phyloP scores from a whole-genome alignment of 2,329 filamentous ascomycete species.

The Apiospora sp. region DNA sequence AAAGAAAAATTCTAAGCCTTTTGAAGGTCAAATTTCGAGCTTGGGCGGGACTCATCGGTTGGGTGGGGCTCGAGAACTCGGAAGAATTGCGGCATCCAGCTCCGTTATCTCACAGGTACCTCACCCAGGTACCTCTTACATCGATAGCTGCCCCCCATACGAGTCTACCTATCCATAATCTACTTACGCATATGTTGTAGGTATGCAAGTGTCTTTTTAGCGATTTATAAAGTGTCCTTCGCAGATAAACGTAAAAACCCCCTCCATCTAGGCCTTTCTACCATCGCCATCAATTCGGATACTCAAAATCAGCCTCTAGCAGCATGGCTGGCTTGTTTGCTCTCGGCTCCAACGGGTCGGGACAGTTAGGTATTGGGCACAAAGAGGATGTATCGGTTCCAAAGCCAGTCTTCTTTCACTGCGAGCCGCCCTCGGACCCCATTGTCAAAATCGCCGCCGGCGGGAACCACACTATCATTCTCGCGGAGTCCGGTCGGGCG shows the following conservation, averaged over 20 bases:
- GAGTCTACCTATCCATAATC: neutral
- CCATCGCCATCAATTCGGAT: neutral
- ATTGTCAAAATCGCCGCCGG: conserved; percentile 64
- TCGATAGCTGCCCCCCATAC: neutral
- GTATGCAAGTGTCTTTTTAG: neutral
- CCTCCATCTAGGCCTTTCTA: no score
- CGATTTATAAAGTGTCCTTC: neutral
- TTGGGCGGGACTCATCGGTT: conserved; percentile 7
- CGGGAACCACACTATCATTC: conserved; percentile 86
- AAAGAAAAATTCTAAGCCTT: conserved; percentile 24
- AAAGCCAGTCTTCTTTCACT: conserved; percentile 65
- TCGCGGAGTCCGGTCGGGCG: conserved; percentile 65
- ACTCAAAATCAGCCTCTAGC: neutral
- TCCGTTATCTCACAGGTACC: neutral
- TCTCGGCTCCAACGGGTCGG: conserved; percentile 78
- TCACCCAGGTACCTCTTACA: conserved; percentile 6
- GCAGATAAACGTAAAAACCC: neutral
- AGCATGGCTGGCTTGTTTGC: conserved; percentile 67
- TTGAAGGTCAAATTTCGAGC: conserved; percentile 15
- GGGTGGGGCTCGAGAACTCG: neutral
- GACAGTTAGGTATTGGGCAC: conserved; percentile 77
- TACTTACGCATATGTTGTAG: neutral
- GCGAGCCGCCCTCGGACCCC: conserved; percentile 45
- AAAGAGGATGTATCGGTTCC: conserved; percentile 74
- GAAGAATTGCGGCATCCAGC: conserved; percentile 18